Conservation (phyloP, 2,329 filamentous ascomycete genomes). For the Colletotrichum theobromicola region DNA sequence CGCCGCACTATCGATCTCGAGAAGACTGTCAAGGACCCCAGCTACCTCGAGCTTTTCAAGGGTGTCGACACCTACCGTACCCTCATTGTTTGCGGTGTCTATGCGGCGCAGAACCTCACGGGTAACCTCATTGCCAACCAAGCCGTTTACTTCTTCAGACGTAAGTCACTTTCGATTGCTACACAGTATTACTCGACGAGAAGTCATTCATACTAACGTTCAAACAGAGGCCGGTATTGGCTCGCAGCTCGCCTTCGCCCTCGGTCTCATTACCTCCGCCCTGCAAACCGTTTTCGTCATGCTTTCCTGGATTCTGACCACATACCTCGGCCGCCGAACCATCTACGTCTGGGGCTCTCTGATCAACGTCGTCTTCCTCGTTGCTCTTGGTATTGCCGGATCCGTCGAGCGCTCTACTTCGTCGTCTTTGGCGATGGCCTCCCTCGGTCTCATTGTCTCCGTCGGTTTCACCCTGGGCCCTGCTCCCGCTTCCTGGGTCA, state of each 20-base stretch:
- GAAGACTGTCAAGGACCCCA: conserved; percentile 50
- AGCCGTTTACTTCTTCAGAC: conserved; percentile 65
- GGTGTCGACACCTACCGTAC: conserved; percentile 61
- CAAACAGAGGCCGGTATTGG: conserved; percentile 63
- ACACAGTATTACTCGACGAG: background rate
- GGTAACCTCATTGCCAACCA: conserved; percentile 69
- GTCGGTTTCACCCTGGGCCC: conserved; percentile 68
- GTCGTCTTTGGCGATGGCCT: conserved; percentile 61
- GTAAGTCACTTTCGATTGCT: conserved; percentile 35
- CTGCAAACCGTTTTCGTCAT: conserved; percentile 68
- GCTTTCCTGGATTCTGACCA: conserved; percentile 70
- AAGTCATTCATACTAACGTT: conserved; percentile 11
- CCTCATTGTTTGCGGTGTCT: conserved; percentile 60
- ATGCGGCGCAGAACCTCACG: conserved; percentile 65
- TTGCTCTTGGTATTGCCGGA: conserved; percentile 64
- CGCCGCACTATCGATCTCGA: conserved; percentile 62
- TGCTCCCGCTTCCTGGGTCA: conserved; percentile 69
- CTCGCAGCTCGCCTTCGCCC: conserved; percentile 59
- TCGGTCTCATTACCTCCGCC: conserved; percentile 69
- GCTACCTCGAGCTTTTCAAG: conserved; percentile 55
- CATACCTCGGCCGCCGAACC: conserved; percentile 66
- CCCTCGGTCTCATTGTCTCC: conserved; percentile 68
- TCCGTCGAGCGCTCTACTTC: conserved; percentile 44
- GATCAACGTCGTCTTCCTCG: conserved; percentile 57
- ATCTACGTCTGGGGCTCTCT: conserved; percentile 68